Evolutionary conservation across 1,284 basidiomycete species (phyloP), one percentile per base, ranked within the genome.

Genomic region (Chondrostereum purpureum): DNA sequence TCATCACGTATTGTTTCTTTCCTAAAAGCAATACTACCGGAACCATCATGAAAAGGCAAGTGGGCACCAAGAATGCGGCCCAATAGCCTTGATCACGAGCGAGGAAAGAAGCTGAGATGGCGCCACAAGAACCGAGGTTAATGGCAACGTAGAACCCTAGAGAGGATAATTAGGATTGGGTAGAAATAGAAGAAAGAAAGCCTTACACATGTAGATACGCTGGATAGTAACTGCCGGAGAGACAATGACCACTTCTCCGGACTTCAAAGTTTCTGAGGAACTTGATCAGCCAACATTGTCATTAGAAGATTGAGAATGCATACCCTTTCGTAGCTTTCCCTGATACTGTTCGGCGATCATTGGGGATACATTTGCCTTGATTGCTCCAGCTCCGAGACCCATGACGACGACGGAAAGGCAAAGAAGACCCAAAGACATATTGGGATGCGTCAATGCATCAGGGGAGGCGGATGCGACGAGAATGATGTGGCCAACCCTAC

Each of bases 281-380:
- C 27, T 8, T n/a, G 27, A n/a, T 31, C 8, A 8, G 27, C 8
- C 8, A n/a, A 31, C 8, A n/a, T 8, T 8, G 27, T n/a, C 27
- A 31, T 8, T n/a, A 8, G 27, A 31, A 31, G 27, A 31, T 31
- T 8, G 27, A 31, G n/a, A 8, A 31, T 8, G 27, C 27, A 31
- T 31, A 31, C 27, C n/a, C 27, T 31, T 31, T n/a, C 27, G 27
- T 8, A 31, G 27, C 27, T 31, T 31, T 31, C 27, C 27, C 27
- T 31, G 27, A n/a, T 36, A 35, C 18, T 31, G 27, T 31, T 31
- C 27, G 27, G 27, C 27, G 33, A 91, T 72, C 46, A 91, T 68
- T 0, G 88, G 86, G 0, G 83, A 83, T 48, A 88, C 80, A 58
- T 91, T 91, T 0, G 80, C 62, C 66, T 92, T 92, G 75, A 93